phyloP scores from a whole-genome alignment of 2,329 filamentous ascomycete genomes.

The Aspergillus carbonarius region DNA sequence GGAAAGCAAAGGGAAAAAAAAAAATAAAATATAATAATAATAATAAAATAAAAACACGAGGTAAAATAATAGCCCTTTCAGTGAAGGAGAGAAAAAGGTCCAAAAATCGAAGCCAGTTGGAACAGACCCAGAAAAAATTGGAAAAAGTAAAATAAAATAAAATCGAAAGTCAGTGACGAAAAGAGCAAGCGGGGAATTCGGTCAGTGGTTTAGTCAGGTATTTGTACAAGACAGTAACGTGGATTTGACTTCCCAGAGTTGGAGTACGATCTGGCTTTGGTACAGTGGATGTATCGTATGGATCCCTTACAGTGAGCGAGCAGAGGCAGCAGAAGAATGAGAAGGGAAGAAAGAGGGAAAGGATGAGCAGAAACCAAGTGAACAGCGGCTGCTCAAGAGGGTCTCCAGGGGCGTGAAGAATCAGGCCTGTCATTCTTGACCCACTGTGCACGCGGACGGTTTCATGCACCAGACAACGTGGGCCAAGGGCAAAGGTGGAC shows the following conservation, averaged over 20 bases:
- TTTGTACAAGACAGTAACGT: not conserved
- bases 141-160: constrained; percentile 11
- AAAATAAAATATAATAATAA: constrained; percentile 11
- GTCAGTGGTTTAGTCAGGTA: constrained; percentile 6
- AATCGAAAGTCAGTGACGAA: not conserved
- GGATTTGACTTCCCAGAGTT: not conserved
- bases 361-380: constrained; percentile 6
- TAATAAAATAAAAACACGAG: constrained; percentile 10
- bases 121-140: constrained; percentile 9
- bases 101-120: not conserved
- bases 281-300: constrained; percentile 1
- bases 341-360: constrained; percentile 3
- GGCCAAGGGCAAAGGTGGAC: constrained; percentile 31
- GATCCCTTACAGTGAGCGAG: constrained; percentile 5
- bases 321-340: constrained; percentile 4
- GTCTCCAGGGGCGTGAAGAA: constrained; percentile 30
- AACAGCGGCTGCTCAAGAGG: constrained; percentile 6
- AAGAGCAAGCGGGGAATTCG: constrained; percentile 3
- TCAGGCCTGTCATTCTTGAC: constrained; percentile 39
- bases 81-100: not conserved
- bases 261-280: not conserved
- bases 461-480: constrained; percentile 42
- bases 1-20: constrained; percentile 16
- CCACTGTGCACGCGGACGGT: constrained; percentile 41
- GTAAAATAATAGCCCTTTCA: constrained; percentile 7